A percentile compares a stretch with the other conserved stretches of the same genome.
Conservation (phyloP, 371 early-diverging fungal species). For the Syncephalastrum sp. region DNA sequence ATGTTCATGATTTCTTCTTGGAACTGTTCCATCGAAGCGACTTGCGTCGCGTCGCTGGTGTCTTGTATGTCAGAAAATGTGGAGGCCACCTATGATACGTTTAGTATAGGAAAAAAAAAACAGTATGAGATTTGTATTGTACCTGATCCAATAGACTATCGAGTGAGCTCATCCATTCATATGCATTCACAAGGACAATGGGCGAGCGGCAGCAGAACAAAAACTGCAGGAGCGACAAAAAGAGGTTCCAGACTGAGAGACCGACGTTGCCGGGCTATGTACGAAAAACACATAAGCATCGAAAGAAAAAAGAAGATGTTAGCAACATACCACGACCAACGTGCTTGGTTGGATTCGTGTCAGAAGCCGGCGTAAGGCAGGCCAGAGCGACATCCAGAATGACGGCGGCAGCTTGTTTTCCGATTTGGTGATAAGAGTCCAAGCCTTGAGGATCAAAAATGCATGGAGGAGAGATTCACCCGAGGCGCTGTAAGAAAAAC, state of each 20-base stretch:
- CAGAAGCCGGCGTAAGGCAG: slow-evolving; percentile 31
- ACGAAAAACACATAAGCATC: neutral
- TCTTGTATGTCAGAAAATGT: slow-evolving; percentile 7
- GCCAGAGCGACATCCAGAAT: slow-evolving; percentile 48
- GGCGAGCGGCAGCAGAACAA: slow-evolving; percentile 39
- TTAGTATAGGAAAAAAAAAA: too few relatives aligned
- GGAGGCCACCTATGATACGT: neutral
- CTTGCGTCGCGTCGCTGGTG: slow-evolving; percentile 11
- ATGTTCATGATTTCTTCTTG: slow-evolving; percentile 22
- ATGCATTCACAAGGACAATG: slow-evolving; percentile 37
- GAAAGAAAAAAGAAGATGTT: neutral
- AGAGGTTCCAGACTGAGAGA: slow-evolving; percentile 45
- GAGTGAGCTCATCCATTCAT: slow-evolving; percentile 46
- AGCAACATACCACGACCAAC: slow-evolving; percentile 24
- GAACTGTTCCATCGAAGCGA: slow-evolving; percentile 25
- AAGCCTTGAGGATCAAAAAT: slow-evolving; percentile 42
- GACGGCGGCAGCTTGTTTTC: slow-evolving; percentile 9
- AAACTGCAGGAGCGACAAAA: slow-evolving; percentile 45
- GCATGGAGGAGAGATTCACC: slow-evolving; percentile 40
- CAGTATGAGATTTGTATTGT: too few relatives aligned
- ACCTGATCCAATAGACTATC: slow-evolving; percentile 36
- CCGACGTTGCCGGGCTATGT: slow-evolving; percentile 36
- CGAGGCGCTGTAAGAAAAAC: slow-evolving; percentile 40
- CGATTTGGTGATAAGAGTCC: slow-evolving; percentile 26
- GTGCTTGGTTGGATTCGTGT: slow-evolving; percentile 26